Percentiles rank a stretch among this genome's conserved stretches.
These are phyloP conservation scores for Glarea lozoyensis DNA, from an alignment of 495 filamentous ascomycete genomes.

Conservation along the genomic window DNA sequence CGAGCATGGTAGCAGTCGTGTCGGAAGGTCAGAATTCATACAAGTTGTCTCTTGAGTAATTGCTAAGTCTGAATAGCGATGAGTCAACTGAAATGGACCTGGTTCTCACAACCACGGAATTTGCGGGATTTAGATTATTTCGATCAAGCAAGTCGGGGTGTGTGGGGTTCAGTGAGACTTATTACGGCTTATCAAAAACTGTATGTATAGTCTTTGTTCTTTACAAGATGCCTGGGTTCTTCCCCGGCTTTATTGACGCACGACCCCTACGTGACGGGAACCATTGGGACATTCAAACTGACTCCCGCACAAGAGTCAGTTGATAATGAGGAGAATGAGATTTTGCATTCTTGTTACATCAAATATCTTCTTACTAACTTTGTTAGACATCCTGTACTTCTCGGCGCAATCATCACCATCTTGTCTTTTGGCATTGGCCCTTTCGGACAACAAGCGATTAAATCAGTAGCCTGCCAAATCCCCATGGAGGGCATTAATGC, in stretches of 20 bases:
- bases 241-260: too few species aligned
- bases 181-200: neutral
- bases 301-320: too few species aligned
- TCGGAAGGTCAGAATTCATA: neutral
- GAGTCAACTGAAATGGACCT: neutral
- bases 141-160: neutral
- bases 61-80: neutral
- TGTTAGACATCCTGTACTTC: neutral
- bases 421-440: neutral
- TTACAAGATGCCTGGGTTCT: too few species aligned
- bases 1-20: neutral
- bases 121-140: neutral
- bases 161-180: neutral
- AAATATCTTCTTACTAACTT: neutral
- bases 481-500: neutral
- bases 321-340: too few species aligned
- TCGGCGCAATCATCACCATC: neutral
- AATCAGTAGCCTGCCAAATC: neutral
- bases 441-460: neutral
- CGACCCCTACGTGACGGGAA: too few species aligned
- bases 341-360: too few species aligned
- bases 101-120: neutral
- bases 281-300: too few species aligned
- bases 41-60: neutral
- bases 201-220: neutral